A percentile compares a stretch with the other conserved stretches of the same genome.
Conservation (phyloP, 164 flowering plant species). For the Berberis vulgaris region DNA sequence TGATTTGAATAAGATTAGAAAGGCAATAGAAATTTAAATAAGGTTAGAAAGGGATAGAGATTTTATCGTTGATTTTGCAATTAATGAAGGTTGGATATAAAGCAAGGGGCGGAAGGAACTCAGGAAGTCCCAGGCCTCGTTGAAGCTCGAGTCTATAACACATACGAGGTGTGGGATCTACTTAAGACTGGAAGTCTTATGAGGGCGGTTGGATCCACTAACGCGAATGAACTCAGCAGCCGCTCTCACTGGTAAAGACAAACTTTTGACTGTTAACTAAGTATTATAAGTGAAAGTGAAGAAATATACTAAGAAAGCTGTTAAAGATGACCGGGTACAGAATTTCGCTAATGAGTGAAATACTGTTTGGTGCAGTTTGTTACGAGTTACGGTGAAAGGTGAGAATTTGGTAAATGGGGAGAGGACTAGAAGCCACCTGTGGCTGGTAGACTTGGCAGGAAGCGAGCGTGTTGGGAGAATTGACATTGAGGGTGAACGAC, state of each 20-base stretch:
- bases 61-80: slow-evolving; percentile 2
- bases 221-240: slow-evolving; percentile 85
- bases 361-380: slow-evolving; percentile 35
- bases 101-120: slow-evolving; percentile 76
- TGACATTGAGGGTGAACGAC: slow-evolving; percentile 81
- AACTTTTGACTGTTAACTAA: not conserved
- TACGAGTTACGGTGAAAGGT: slow-evolving; percentile 65
- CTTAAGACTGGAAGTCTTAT: slow-evolving; percentile 55
- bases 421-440: slow-evolving; percentile 67
- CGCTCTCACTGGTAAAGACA: slow-evolving; percentile 74
- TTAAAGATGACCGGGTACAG: too few relatives aligned
- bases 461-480: slow-evolving; percentile 78
- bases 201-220: slow-evolving; percentile 88
- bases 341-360: not conserved
- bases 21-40: not conserved
- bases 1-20: not conserved
- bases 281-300: too few relatives aligned
- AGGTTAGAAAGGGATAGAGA: not conserved
- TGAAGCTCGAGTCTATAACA: slow-evolving; percentile 49
- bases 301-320: too few relatives aligned
- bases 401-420: slow-evolving; percentile 60
- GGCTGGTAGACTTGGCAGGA: slow-evolving; percentile 89
- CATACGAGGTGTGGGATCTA: slow-evolving; percentile 74
- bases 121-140: slow-evolving; percentile 78
- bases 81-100: slow-evolving; percentile 57